Evolutionary conservation across 2,329 filamentous ascomycete genomes (phyloP), one percentile per base, ranked within the genome.

Genomic region (Fusarium albidum): DNA sequence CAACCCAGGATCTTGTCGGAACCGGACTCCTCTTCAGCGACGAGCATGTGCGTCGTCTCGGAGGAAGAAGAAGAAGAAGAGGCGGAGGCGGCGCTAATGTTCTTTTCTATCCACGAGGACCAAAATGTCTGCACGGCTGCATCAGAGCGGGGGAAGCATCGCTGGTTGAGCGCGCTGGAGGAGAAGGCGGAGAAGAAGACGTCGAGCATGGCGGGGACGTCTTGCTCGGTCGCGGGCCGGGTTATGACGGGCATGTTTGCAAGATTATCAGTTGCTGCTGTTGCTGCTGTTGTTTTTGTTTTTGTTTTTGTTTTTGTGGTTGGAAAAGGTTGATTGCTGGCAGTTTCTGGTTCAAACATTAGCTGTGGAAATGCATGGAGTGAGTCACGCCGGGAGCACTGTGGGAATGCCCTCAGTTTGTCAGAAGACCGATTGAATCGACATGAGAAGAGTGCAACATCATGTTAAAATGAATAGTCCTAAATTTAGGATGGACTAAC

Each of bases 141-240:
- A 2, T 65, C 57, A 12, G 65, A 67, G 4, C 66, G 52, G 9
- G 63, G 63, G 47, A 69, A 67, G 63, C 68, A 67, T 48, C 60
- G 62, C n/a, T 59, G 45, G 49, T 71, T 73, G 55, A 76, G 64
- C 55, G 49, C 41, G 65, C 66, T 49, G 46, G 56, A 37, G 5
- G 57, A 53, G 40, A 76, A 77, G 37, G 71, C 68, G 21, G 66
- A 63, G 42, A 67, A 59, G 44, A 66, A 59, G 55, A 73, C 63
- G 10, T 58, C 48, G 27, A 69, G 47, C 52, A 77, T 65, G n/a
- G 49, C 50, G 6, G 68, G 58, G 28, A 71, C 55, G 55, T 77
- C 74, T 6, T 57, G 44, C 3, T 66, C 52, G 2, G 66, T 74
- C 34, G 75, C 79, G 28, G 70, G 68, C 26, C 78, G 77, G 49